Percentiles rank a stretch among this genome's conserved stretches.
These are phyloP conservation scores for Simplicillium sp. DNA, from an alignment of 2,329 filamentous ascomycete genomes.

Conservation along the genomic window DNA sequence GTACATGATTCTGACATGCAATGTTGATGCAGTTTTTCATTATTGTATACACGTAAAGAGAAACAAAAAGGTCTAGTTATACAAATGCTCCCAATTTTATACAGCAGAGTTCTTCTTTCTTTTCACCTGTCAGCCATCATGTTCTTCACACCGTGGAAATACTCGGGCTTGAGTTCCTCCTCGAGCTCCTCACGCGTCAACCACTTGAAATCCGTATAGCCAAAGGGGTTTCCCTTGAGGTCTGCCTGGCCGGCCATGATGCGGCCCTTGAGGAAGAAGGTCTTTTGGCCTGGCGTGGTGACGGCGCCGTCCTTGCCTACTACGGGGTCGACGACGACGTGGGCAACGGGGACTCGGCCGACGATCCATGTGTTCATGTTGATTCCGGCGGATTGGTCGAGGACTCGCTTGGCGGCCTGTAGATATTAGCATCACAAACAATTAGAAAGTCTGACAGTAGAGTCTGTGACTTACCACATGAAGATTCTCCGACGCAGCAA, in stretches of 20 bases:
- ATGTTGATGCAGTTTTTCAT: too few species aligned
- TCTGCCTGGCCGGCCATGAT: slow-evolving; percentile 97
- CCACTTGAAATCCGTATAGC: slow-evolving; percentile 82
- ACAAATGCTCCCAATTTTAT: too few species aligned
- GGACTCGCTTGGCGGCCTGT: slow-evolving; percentile 72
- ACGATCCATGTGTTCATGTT: slow-evolving; percentile 99
- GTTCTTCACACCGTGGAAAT: slow-evolving; percentile 68
- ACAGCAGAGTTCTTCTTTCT: neutral
- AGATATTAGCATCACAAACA: neutral
- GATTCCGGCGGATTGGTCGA: slow-evolving; percentile 67
- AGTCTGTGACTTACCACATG: slow-evolving; percentile 57
- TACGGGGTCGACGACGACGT: slow-evolving; percentile 52
- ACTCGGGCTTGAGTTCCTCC: slow-evolving; percentile 53
- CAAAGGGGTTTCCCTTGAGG: slow-evolving; percentile 60
- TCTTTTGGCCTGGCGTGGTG: slow-evolving; percentile 59
- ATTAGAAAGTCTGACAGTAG: too few species aligned
- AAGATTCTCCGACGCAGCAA: slow-evolving; percentile 65
- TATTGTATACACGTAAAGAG: too few species aligned
- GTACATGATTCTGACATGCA: too few species aligned
- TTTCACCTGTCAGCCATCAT: slow-evolving; percentile 72
- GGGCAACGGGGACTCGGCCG: slow-evolving; percentile 79
- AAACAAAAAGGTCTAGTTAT: too few species aligned
- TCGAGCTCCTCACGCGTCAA: slow-evolving; percentile 80
- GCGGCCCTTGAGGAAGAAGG: slow-evolving; percentile 90
- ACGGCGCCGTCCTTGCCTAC: slow-evolving; percentile 32